Evolutionary conservation across 75 land plant species (phyloP), one percentile per base, ranked within the genome.

Genomic region (Picea glauca): DNA sequence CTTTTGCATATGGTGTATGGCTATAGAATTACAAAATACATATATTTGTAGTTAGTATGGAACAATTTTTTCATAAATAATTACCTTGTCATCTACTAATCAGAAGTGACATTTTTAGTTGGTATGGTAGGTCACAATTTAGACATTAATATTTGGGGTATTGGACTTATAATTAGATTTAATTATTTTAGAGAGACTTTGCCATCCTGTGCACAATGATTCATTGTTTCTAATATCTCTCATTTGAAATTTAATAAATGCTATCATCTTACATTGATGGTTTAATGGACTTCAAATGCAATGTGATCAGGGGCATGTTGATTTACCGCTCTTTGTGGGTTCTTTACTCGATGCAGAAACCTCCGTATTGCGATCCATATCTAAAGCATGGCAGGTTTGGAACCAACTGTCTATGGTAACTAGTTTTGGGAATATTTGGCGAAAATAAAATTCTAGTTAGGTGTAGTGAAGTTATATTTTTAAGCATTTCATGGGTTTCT

Each of bases 321-420:
- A 62, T 78, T 59, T 59, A 61, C 78, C 76, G 59, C 72, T 77
- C 46, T 54, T 43, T 14, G 65, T 62, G 32, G 88, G 82, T 26
- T 80, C 79, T 66, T 68, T 86, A 20, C 76, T 86, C 40, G 82
- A 86, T 33, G 81, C 85, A 32, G 88, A 84, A 11, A 40, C 82
- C 58, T 38, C 80, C 35, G 80, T 86, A 79, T 76, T 86, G 56
- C 30, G 77, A 54, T 50, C 79, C 20, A 79, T 86, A 15, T 63
- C 79, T 17, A 65, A 74, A 76, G 88, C 88, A 21, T 86, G 88
- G 88, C 88, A 86, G 88, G 88, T 86, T 58, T 58, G 78, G 9
- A 46, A 18, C 17, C 21, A 30, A 31, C 60, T 80, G 38, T 68
- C 72, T 40, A 2, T 70, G 23, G 50, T n/a, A 40, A 18, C 43